Evolutionary conservation across 306 rosid species (phyloP), one percentile per base, ranked within the genome.

Genomic region (Cotoneaster glaucophyllus): DNA sequence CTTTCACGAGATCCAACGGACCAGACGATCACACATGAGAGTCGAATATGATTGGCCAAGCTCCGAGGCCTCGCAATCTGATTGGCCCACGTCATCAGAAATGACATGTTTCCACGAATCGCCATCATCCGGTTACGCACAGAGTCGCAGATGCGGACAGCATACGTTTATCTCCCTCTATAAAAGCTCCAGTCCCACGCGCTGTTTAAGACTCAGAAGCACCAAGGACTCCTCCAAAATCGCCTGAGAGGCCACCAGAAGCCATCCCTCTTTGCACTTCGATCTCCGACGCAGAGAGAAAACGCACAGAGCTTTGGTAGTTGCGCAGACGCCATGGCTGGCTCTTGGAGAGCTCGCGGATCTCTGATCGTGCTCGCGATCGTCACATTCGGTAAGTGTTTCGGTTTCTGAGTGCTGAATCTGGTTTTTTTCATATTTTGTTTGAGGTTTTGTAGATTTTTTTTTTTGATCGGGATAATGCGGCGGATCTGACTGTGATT

Each of bases 41-140:
- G 75, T 71, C 13, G 13, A 73, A 77, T 71, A 8, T 56, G 7
- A 91, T 91, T 94, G 98, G 98, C 34, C 50, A 17, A 58, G 31
- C 72, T 70, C 63, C 4, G 28, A 13, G 17, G 6, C 7, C 56
- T n/a, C 72, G 70, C 65, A 67, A 65, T n/a, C 0, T 67, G 26
- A 91, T 94, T 94, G 98, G 98, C 80, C 93, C 98, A 94, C 87
- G 86, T 94, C 91, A 88, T 34, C 80, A 11, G 0, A 1, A 5
- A 66, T 94, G 98, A 94, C 98, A 86, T 84, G 88, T 78, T 85
- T 85, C 39, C 79, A 73, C 71, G 80, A 68, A 73, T 57, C 24
- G 77, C 65, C 25, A 72, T 6, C 64, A 48, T 67, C 43, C n/a
- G 66, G 67, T 77, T 8, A 41, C 58, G 67, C 32, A 18, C 39